Base-by-base conservation (phyloP, 208 protist species). In the Acanthamoeba castellanii region DNA sequence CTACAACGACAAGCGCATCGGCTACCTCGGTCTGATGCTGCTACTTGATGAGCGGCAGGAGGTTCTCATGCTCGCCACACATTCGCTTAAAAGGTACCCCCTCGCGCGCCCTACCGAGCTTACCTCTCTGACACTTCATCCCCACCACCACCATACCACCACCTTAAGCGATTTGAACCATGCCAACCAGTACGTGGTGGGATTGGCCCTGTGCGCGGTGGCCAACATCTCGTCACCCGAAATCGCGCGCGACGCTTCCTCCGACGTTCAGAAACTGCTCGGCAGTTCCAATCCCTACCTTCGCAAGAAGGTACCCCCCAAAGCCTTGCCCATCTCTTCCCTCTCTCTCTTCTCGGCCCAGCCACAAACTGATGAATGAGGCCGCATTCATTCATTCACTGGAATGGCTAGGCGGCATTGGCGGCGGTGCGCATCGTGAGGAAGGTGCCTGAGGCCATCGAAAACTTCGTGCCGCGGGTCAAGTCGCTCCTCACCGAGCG, bases 201-300 rank as follows among this genome's bases (percentile, higher is more conserved):
- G 96, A 52, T 92, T 99, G 5, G 97, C 98, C 27, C 90, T 99
- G 30, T 97, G 95, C 94, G 96, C 98, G 30, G 92, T 99, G 7
- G 99, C 97, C 68, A 99, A 99, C 95, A 98, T 99, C 91, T 98
- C 98, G 20, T 98, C 97, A 16, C 47, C 95, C 8, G 99, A 99
- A 91, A 99, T 99, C 97, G 98, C 98, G 47, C 98, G 99, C 45
- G 99, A 99, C 95, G 96, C 99, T 34, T 96, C 99, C 16, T 95
- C 97, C 47, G 99, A 99, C 74, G 97, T 99, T 1, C 97, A 99
- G 92, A 98, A 98, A 47, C 95, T 99, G 18, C 88, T 99, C 16
- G 94, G 96, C n/a, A 96, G 93, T 95, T 95, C 96, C 20, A 99
- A 99, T 91, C 91, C 97, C 30, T 99, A 99, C 95, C 96, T 99